Evolutionary conservation across 2,329 filamentous ascomycete species (phyloP).

Genomic region (Fusarium sacchari): DNA sequence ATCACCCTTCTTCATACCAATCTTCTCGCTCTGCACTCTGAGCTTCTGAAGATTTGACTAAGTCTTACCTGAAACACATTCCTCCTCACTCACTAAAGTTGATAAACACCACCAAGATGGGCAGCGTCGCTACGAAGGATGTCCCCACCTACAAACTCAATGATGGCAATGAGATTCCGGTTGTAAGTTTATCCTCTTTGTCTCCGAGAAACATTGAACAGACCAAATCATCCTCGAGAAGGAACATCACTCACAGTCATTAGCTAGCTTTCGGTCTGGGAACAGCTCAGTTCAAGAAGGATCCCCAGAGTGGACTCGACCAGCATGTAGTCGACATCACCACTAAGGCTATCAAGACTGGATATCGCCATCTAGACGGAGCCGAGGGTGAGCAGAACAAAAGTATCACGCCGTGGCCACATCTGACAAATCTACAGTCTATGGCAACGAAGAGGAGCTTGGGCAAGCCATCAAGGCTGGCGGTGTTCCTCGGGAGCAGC

Average conservation of each 20-base stretch:
- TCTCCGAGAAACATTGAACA: neutral
- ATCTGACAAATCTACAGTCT: slow-evolving; percentile 53
- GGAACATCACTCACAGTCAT: neutral
- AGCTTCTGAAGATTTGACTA: neutral
- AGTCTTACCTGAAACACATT: neutral
- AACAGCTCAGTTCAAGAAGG: slow-evolving; percentile 69
- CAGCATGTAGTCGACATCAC: slow-evolving; percentile 60
- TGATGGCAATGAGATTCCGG: slow-evolving; percentile 77
- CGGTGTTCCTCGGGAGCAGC: slow-evolving; percentile 70
- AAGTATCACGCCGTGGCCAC: too few relatives aligned
- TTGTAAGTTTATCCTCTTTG: slow-evolving; percentile 57
- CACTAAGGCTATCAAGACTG: slow-evolving; percentile 73
- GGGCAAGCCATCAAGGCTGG: slow-evolving; percentile 76
- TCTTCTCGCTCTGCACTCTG: neutral
- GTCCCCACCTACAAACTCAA: slow-evolving; percentile 74
- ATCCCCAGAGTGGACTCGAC: slow-evolving; percentile 63
- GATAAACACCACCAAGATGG: slow-evolving; percentile 14
- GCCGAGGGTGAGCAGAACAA: slow-evolving; percentile 67
- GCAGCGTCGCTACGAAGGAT: slow-evolving; percentile 30
- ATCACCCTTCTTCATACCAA: neutral
- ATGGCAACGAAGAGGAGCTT: slow-evolving; percentile 75
- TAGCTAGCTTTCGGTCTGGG: slow-evolving; percentile 78
- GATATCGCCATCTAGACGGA: slow-evolving; percentile 78
- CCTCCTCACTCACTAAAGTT: neutral
- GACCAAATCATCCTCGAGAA: neutral